Percentiles rank a stretch among this genome's conserved stretches.
These are phyloP conservation scores for Carnegiea gigantea DNA, from an alignment of 179 eudicot species.

Conservation along the genomic window DNA sequence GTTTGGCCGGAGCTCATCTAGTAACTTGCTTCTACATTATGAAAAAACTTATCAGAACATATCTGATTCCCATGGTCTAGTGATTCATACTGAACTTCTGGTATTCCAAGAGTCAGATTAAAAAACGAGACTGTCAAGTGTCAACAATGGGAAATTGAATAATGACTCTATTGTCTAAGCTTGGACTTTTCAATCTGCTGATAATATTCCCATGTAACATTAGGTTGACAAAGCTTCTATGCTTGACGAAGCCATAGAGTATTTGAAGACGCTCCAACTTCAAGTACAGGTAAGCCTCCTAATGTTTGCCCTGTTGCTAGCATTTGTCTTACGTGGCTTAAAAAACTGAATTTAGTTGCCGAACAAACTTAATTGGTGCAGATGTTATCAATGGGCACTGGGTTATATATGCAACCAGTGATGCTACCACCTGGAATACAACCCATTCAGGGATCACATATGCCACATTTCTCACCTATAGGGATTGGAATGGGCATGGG, in stretches of 20 bases:
- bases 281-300: conserved; percentile 77
- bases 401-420: conserved; percentile 89
- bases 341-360: neutral
- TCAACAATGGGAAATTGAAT: neutral
- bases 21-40: no score
- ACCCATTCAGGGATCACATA: conserved; percentile 64
- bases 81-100: neutral
- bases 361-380: conserved; percentile 30
- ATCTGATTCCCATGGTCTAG: no score
- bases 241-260: conserved; percentile 99
- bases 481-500: conserved; percentile 58
- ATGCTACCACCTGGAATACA: conserved; percentile 81
- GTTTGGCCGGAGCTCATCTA: no score
- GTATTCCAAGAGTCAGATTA: neutral
- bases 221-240: conserved; percentile 99
- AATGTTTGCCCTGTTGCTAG: neutral
- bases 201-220: neutral
- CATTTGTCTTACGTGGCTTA: neutral
- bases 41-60: no score
- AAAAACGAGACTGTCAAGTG: neutral
- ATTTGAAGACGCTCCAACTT: conserved; percentile 93
- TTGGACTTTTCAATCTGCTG: neutral
- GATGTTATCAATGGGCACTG: conserved; percentile 97
- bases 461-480: conserved; percentile 73
- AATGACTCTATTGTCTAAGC: neutral